phyloP scores from a whole-genome alignment of 495 filamentous ascomycete genomes.

The Xylaria sp. region DNA sequence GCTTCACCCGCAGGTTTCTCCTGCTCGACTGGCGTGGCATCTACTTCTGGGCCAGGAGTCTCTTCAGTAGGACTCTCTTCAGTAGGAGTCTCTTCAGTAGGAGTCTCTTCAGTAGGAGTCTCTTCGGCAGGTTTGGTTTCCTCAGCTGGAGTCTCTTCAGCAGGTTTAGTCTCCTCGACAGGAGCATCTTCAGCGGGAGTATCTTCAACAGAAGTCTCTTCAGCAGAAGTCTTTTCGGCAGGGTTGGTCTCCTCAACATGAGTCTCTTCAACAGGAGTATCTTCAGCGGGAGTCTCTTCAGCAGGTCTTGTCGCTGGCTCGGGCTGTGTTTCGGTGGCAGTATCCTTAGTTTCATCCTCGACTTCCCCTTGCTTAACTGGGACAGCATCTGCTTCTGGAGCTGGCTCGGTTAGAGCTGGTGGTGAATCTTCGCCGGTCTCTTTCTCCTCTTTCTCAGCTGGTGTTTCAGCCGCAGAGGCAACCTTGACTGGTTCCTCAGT shows the following conservation, averaged over 20 bases:
- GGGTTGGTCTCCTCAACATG: not conserved
- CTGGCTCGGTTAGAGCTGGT: not conserved
- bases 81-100: too few species aligned
- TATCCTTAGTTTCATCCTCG: not conserved
- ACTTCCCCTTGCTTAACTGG: not conserved
- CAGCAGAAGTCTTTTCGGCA: too few species aligned
- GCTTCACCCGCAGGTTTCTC: too few species aligned
- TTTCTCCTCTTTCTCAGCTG: slow-evolving; percentile 5
- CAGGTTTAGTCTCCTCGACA: not conserved
- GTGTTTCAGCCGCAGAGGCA: not conserved
- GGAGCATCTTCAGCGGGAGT: too few species aligned
- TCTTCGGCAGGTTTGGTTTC: too few species aligned
- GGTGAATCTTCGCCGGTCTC: not conserved
- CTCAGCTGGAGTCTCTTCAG: not conserved
- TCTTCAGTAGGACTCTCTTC: too few species aligned
- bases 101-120: too few species aligned
- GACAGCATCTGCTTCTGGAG: slow-evolving; percentile 5
- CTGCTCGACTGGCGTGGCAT: too few species aligned
- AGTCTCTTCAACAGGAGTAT: not conserved
- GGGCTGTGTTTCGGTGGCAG: not conserved
- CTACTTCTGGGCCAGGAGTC: too few species aligned
- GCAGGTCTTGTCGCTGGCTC: not conserved
- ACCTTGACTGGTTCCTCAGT: not conserved
- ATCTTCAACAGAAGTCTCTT: too few species aligned
- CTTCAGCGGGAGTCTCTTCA: not conserved